These are phyloP conservation scores for Nothophoma quercina DNA, from an alignment of 2,329 filamentous ascomycete genomes.

Conservation along the genomic window DNA sequence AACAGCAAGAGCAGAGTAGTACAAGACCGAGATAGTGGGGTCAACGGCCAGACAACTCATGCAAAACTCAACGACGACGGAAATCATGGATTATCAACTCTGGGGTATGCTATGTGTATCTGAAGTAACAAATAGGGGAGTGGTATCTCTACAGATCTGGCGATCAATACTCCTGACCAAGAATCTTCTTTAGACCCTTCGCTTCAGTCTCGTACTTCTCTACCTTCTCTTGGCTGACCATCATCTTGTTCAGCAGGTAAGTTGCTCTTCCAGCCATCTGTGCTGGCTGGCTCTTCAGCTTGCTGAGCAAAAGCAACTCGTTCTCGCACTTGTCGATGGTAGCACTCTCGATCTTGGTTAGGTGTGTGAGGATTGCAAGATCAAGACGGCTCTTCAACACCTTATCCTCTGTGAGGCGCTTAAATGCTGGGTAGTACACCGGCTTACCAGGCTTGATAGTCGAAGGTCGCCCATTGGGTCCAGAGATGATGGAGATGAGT, in stretches of 20 bases:
- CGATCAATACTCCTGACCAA: constrained; percentile 59
- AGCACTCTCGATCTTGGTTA: constrained; percentile 74
- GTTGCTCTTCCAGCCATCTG: constrained; percentile 72
- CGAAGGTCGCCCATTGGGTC: constrained; percentile 77
- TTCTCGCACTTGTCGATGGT: constrained; percentile 80
- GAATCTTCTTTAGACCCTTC: constrained; percentile 72
- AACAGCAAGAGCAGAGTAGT: neutral
- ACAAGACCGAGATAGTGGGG: neutral
- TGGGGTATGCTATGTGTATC: neutral
- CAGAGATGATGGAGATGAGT: constrained; percentile 77
- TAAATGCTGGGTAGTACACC: constrained; percentile 85
- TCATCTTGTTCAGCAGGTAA: constrained; percentile 78
- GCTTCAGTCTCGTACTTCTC: constrained; percentile 77
- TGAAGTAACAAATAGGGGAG: neutral
- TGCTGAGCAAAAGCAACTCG: constrained; percentile 76
- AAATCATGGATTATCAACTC: too few species aligned
- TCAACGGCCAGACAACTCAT: neutral
- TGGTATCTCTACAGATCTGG: constrained; percentile 9
- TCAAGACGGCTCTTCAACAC: constrained; percentile 76
- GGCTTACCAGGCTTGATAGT: constrained; percentile 82
- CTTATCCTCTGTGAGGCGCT: constrained; percentile 71
- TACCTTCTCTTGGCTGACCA: constrained; percentile 77
- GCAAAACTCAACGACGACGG: neutral
- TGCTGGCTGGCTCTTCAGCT: constrained; percentile 72
- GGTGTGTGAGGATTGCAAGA: constrained; percentile 71